Base-by-base conservation (phyloP, 169 alveolate genomes). In the Cryptosporidium sp. region DNA sequence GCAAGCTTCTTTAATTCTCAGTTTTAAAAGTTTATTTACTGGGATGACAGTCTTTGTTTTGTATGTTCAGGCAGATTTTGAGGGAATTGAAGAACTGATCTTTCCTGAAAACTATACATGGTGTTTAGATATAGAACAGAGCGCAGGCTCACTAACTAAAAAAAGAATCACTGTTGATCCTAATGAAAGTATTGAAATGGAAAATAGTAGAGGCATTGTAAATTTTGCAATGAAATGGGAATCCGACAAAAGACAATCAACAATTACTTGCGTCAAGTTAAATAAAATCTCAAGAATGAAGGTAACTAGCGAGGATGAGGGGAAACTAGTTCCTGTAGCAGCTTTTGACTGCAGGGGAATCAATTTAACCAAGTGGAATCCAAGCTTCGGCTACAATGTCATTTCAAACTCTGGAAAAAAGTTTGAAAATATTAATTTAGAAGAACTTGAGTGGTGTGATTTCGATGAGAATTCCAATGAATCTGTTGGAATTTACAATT, bases 151-250 rank as follows among this genome's bases (percentile, higher is more conserved):
- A 29, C 45, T 80, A 65, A 80, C 74, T 39, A 80, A 62, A 48
- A 69, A 65, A 37, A 80, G 75, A 29, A 59, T 80, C n/a, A 80
- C 89, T 45, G 65, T 80, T 23, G 89, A 80, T 50, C 89, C 89
- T 6, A 80, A 80, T 61, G 89, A 80, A 59, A 65, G 35, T 12
- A 80, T 80, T n/a, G 80, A 59, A 23, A 80, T 80, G 75, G 89
- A 80, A 14, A 80, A 80, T 16, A 80, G 89, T 23, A 80, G 89
- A 43, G 89, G 89, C 8, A 33, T 43, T 41, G 89, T 52, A 26
- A 80, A 80, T 65, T 80, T 59, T 67, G 89, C 65, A 39, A 80
- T 80, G 89, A 80, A 67, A 41, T 80, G 89, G 89, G 89, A 80
- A n/a, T 59, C 80, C 5, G 89, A 80, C 29, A 80, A 59, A 35